Conservation (phyloP, 768 basidiomycete species). For the Punctularia strigosozonata region DNA sequence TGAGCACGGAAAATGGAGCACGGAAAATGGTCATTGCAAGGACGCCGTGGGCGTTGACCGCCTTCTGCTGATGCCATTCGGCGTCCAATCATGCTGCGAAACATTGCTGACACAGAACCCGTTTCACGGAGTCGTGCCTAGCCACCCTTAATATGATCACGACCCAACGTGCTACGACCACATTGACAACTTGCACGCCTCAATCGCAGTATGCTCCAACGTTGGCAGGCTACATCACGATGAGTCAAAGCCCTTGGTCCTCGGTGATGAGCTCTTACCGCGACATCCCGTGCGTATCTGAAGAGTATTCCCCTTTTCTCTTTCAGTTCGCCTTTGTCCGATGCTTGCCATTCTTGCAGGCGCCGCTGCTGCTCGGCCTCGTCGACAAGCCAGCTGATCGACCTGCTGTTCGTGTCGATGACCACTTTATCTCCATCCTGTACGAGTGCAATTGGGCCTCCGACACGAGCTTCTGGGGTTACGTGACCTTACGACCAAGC, state of each 20-base stretch:
- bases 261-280: constrained; percentile 39
- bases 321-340: constrained; percentile 49
- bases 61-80: too few relatives aligned
- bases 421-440: constrained; percentile 71
- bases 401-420: constrained; percentile 55
- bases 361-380: constrained; percentile 54
- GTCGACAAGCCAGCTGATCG: constrained; percentile 63
- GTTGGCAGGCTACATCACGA: constrained; percentile 52
- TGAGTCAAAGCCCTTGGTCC: constrained; percentile 1
- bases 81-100: too few relatives aligned
- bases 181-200: constrained; percentile 9
- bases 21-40: too few relatives aligned
- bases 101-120: too few relatives aligned
- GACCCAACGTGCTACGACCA: not conserved
- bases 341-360: constrained; percentile 56
- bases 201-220: constrained; percentile 77
- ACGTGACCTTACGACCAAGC: constrained; percentile 38
- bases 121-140: too few relatives aligned
- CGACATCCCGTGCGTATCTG: constrained; percentile 79
- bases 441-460: constrained; percentile 82
- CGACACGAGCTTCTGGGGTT: constrained; percentile 56
- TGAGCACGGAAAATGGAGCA: too few relatives aligned
- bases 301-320: constrained; percentile 66
- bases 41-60: too few relatives aligned
- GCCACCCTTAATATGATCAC: too few relatives aligned